Evolutionary conservation across 371 early-diverging fungal genomes (phyloP).

Genomic region (Syncephalis fuscata): DNA sequence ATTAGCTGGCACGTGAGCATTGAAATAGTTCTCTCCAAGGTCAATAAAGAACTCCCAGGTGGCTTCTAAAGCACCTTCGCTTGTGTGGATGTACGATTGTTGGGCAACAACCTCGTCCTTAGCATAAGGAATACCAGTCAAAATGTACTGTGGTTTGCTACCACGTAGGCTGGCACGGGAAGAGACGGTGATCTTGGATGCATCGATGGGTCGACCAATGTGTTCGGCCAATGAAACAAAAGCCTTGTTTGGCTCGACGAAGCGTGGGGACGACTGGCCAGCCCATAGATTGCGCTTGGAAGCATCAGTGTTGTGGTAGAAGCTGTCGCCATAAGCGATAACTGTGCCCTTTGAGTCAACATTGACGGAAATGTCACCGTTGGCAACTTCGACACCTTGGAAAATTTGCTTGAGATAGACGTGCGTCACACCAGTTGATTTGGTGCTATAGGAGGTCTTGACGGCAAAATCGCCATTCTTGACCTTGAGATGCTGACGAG

Average conservation of each 20-base stretch:
- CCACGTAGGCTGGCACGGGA: too few relatives aligned
- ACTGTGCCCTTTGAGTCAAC: constrained; percentile 47
- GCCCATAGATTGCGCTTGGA: too few relatives aligned
- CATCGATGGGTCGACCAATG: too few relatives aligned
- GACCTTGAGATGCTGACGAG: background rate
- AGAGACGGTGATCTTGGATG: too few relatives aligned
- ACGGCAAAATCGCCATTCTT: background rate
- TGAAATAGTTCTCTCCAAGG: background rate
- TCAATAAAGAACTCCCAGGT: background rate
- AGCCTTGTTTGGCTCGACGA: too few relatives aligned
- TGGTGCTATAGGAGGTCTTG: background rate
- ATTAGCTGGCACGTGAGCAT: background rate
- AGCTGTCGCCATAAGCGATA: constrained; percentile 55
- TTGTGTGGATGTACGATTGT: background rate
- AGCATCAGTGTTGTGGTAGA: constrained; percentile 14
- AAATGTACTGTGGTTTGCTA: too few relatives aligned
- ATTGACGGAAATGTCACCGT: constrained; percentile 46
- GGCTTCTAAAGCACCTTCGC: background rate
- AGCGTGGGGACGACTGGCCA: too few relatives aligned
- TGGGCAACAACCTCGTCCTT: background rate
- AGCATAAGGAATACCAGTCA: background rate
- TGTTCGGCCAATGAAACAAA: too few relatives aligned
- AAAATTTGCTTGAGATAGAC: constrained; percentile 16
- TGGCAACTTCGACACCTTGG: background rate
- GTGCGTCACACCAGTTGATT: constrained; percentile 18